Base-by-base conservation (phyloP, 2,329 filamentous ascomycete species). In the Colletotrichum graminicola region DNA sequence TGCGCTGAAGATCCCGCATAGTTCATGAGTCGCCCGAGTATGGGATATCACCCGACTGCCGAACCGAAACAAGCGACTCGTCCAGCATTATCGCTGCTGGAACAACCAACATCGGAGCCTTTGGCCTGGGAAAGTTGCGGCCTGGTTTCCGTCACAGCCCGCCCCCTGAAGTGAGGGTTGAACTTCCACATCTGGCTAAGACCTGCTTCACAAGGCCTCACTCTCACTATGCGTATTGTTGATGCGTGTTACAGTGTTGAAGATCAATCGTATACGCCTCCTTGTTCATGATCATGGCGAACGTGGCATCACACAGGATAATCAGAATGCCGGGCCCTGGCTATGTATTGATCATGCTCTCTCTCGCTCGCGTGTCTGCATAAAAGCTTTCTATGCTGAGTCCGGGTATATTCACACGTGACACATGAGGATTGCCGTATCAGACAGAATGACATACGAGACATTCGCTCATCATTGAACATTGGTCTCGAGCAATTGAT, bases 21-120 rank as follows among this genome's bases (percentile, higher is more conserved):
- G 18, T 36, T 45, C 69, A 64, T 60, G 66, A 72, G 49, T 72
- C 69, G 66, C 8, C 54, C 29, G 43, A 16, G 45, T 69, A 55
- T 69, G 32, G 52, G 54, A 69, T 55, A 47, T 29, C 63, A 18
- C 59, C 59, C 60, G 49, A 23, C n/a, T 41, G 39, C 39, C 39
- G 39, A 45, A n/a, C 54, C 59, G 68, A 63, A 64, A 71, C 65
- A 49, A 55, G 39, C 36, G 45, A 41, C 62, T 23, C 47, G 23
- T 29, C 59, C n/a, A 39, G 29, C 59, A 71, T 63, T 49, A 39
- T 36, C 41, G 23, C 45, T 36, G 16, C 26, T 21, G 51, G 39
- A 32, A 67, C 47, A 67, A 47, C 45, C 51, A 18, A 59, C 51
- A 52, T 26, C 21, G 41, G 36, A 45, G 36, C n/a, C 12, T 59